These are phyloP conservation scores for Meyerozyma elateridarum DNA, from an alignment of 1,139 yeast genomes.

Conservation along the genomic window DNA sequence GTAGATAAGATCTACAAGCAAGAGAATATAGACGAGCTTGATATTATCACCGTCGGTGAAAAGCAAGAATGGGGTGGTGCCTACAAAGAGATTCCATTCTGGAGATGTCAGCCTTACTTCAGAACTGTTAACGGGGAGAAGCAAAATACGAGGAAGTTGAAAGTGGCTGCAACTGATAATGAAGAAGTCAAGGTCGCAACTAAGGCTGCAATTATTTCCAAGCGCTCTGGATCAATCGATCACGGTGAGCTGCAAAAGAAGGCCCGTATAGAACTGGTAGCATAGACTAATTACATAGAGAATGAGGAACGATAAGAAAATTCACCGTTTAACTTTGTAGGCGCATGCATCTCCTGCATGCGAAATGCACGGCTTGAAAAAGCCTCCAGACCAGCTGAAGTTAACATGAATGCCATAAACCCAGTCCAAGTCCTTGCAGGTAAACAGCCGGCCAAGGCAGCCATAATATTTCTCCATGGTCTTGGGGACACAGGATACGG, in stretches of 20 bases:
- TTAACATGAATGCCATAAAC: too few relatives aligned
- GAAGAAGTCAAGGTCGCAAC: too few relatives aligned
- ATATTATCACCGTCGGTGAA: constrained; percentile 50
- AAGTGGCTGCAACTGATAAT: constrained; percentile 33
- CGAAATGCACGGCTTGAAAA: too few relatives aligned
- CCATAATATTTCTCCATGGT: constrained; percentile 83
- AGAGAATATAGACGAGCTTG: constrained; percentile 41
- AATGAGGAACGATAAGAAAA: too few relatives aligned
- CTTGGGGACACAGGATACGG: constrained; percentile 89
- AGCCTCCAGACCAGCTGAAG: too few relatives aligned
- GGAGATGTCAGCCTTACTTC: constrained; percentile 97
- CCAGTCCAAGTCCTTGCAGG: constrained; percentile 32
- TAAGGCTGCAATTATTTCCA: too few relatives aligned
- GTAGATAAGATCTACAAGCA: constrained; percentile 52
- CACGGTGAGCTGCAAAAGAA: too few relatives aligned
- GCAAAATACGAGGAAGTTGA: constrained; percentile 37
- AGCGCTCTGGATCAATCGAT: too few relatives aligned
- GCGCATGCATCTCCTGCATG: too few relatives aligned
- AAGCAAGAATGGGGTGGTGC: constrained; percentile 71
- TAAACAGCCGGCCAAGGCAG: constrained; percentile 40
- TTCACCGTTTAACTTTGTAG: too few relatives aligned
- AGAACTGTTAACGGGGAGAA: constrained; percentile 73
- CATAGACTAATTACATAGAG: too few relatives aligned
- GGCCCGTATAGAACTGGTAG: too few relatives aligned
- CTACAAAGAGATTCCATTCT: constrained; percentile 83